Base-by-base conservation (phyloP, 257 asterid species). In the Leptodermis oblonga region DNA sequence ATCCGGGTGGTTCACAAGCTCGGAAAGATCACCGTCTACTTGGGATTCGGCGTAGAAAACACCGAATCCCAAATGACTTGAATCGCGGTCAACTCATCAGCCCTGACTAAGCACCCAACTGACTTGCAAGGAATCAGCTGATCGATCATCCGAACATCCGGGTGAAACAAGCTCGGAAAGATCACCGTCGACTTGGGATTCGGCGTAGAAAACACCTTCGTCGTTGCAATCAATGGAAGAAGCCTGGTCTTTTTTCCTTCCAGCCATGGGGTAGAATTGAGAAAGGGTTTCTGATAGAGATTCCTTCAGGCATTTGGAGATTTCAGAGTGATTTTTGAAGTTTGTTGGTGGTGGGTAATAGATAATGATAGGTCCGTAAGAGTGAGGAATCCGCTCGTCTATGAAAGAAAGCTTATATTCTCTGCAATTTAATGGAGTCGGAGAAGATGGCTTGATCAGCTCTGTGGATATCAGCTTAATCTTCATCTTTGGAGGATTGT, bases 241-340 rank as follows among this genome's bases (percentile, higher is more conserved):
- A 25, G 62, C 68, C 78, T 78, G 85, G 60, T 83, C 90, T 20
- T 78, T 78, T 73, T 76, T 76, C 72, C 91, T 80, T 23, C 96
- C 96, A 0, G 94, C 90, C 68, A 86, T 69, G 18, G 96, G 94
- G 70, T 85, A 86, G 65, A 76, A 86, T 5, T 36, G 71, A 13
- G 83, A 78, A 0, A 86, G 76, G 37, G 84, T 76, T 9, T 86
- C 79, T 0, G 93, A 74, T 3, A 89, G 46, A 0, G 91, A 85
- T 9, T 20, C 51, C 80, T 77, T 89, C 4, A 88, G 81, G 41
- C 67, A 58, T 56, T 7, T 26, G 0, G 59, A 76, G 58, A 80
- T 76, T 36, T 79, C 71, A 26, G 73, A n/a, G 45, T 51, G 84
- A 30, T 52, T n/a, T n/a, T n/a, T 62, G 64, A 69, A 58, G 11